Evolutionary conservation across 2,329 filamentous ascomycete species (phyloP).

Genomic region (Colletotrichum tamarilloi): DNA sequence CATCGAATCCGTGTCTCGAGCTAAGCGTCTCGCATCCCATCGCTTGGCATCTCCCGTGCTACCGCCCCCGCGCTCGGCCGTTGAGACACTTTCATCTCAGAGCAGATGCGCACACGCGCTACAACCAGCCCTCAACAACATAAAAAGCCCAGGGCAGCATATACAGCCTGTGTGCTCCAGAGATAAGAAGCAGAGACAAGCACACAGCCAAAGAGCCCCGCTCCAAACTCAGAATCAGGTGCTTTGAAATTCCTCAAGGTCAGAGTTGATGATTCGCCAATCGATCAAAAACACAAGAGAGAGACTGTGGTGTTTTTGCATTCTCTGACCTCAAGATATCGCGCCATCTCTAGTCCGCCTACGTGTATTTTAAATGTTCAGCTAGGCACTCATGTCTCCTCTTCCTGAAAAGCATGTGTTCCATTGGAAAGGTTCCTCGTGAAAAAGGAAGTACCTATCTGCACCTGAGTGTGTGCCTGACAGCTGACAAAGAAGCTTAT

Average conservation of each 20-base stretch:
- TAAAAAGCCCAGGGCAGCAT: background rate
- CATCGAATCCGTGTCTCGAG: background rate
- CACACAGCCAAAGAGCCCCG: background rate
- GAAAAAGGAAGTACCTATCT: background rate
- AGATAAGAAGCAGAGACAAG: background rate
- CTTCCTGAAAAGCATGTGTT: no score
- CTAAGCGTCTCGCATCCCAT: background rate
- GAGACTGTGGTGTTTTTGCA: background rate
- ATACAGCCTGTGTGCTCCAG: background rate
- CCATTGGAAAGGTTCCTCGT: no score
- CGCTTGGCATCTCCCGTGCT: background rate
- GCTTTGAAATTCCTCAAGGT: background rate
- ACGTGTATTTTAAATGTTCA: no score
- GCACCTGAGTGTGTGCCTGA: background rate
- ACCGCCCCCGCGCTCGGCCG: background rate
- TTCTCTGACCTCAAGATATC: background rate
- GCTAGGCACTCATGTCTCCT: background rate
- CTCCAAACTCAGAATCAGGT: constrained; percentile 2
- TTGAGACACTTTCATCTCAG: constrained; percentile 29
- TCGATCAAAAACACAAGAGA: background rate
- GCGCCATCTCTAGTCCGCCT: background rate
- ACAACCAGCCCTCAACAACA: constrained; percentile 27
- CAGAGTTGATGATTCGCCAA: background rate
- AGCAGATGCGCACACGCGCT: background rate
- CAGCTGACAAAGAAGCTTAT: background rate